A percentile compares a stretch with the other conserved stretches of the same genome.
Evolutionary conservation across 495 filamentous ascomycete species (phyloP).

Genomic region (Oidiodendron maius): DNA sequence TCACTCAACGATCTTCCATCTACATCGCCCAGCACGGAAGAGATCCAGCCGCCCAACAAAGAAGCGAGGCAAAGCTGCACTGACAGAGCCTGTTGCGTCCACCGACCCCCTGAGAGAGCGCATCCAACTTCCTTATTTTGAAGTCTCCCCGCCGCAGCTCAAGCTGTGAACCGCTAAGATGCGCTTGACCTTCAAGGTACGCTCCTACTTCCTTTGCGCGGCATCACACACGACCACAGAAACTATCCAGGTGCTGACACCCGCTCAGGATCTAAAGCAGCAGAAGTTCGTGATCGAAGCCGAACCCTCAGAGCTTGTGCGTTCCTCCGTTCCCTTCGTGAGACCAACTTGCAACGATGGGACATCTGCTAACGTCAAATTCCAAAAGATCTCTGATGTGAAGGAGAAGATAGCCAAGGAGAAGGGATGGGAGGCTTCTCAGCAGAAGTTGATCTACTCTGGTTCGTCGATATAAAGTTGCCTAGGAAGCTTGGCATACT

Average conservation of each 20-base stretch:
- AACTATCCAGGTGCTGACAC: conserved; percentile 23
- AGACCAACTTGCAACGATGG: conserved; percentile 4
- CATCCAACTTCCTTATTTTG: too few species aligned
- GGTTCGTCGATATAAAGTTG: conserved; percentile 48
- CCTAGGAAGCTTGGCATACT: conserved; percentile 1
- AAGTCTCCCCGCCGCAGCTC: too few species aligned
- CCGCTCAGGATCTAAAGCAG: conserved; percentile 82
- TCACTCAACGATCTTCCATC: too few species aligned
- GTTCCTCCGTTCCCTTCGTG: conserved; percentile 26
- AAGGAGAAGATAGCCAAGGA: conserved; percentile 85
- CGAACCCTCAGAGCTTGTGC: conserved; percentile 87
- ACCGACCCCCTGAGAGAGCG: too few species aligned
- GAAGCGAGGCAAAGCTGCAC: too few species aligned
- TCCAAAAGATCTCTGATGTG: conserved; percentile 68
- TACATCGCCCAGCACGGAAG: too few species aligned
- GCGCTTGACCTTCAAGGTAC: conserved; percentile 82
- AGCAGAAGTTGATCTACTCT: conserved; percentile 94
- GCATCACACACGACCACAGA: conserved; percentile 6
- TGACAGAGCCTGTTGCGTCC: too few species aligned
- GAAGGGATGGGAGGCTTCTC: conserved; percentile 84
- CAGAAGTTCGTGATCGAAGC: conserved; percentile 94
- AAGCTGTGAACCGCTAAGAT: conserved; percentile 33
- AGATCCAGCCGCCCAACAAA: too few species aligned
- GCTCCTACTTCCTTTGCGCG: conserved; percentile 14
- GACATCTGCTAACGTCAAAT: conserved; percentile 1